Evolutionary conservation across 2,329 filamentous ascomycete species (phyloP).

Genomic region (Penicillium rolfsii): DNA sequence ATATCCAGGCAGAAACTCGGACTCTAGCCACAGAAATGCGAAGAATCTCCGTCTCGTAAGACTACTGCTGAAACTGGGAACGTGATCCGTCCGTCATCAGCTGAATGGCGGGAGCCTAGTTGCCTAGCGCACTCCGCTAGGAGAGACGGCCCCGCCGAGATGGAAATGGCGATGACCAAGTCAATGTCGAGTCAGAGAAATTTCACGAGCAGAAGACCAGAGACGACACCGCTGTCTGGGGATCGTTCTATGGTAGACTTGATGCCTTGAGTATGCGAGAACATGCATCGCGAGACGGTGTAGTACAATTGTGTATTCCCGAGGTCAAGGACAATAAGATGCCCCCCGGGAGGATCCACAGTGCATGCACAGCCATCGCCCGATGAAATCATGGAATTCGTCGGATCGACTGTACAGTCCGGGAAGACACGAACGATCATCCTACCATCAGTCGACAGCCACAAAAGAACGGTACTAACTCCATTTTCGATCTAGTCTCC

Average conservation of each 20-base stretch:
- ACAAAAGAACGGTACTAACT: background rate
- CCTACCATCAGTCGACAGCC: too few species aligned
- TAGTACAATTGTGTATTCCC: background rate
- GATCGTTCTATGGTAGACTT: background rate
- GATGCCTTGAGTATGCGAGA: background rate
- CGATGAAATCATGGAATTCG: conserved; percentile 9
- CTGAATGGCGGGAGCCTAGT: conserved; percentile 29
- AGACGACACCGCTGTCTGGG: conserved; percentile 7
- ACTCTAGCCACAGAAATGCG: background rate
- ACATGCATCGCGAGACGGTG: background rate
- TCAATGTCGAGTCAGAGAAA: background rate
- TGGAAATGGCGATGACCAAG: background rate
- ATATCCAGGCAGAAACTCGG: background rate
- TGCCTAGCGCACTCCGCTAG: conserved; percentile 21
- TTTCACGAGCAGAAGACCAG: background rate
- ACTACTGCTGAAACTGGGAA: too few species aligned
- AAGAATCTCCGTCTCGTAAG: background rate
- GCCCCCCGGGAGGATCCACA: background rate
- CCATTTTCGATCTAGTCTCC: background rate
- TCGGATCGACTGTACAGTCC: conserved; percentile 1
- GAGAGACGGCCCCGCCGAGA: background rate
- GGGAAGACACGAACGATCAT: too few species aligned
- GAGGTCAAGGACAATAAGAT: background rate
- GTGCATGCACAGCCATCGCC: conserved; percentile 11
- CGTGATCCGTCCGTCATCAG: conserved; percentile 22